Evolutionary conservation across 805 yeast genomes (phyloP), one percentile per base, ranked within the genome.

Genomic region (Saturnispora quitensis): DNA sequence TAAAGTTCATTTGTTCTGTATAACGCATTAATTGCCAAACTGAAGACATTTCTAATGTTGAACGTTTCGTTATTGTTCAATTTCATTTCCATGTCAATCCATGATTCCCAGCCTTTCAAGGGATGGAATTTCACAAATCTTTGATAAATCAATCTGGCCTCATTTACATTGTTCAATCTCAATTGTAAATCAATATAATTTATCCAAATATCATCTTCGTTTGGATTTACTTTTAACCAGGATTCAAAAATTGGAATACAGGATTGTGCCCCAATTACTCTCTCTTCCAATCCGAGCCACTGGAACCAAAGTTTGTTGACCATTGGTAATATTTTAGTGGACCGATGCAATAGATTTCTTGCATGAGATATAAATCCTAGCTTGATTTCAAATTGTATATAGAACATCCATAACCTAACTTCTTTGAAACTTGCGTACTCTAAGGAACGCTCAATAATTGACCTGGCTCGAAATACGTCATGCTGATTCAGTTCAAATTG

Each of bases 261-360:
- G 7, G 83, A 82, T 4, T 70, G 63, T 40, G 78, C 68, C 60
- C 88, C 81, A 40, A 81, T 82, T 25, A 89, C 67, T 0, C 85
- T 75, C 66, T 89, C 97, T 65, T 89, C 97, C 17, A 90, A 76
- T 45, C 84, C 82, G 7, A 86, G 82, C 61, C 88, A 89, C 54
- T 81, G 75, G 62, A 78, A 86, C 97, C 98, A 91, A 20, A 91
- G 68, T 63, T 90, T 90, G 59, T 85, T 90, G 4, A 84, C 81
- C 25, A 87, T 72, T 0, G 98, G 98, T 25, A 90, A 69, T 0
- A 80, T 65, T 2, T 81, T 75, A 0, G 86, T 81, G 0, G 89
- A 95, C 43, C 97, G 70, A 49, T 89, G 89, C 31, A 91, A 69
- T 27, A 93, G 60, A 62, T 91, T 90, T 58, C 96, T 71, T 0